Conservation (phyloP, 2,329 filamentous ascomycete genomes). For the Aspergillus chevalieri region DNA sequence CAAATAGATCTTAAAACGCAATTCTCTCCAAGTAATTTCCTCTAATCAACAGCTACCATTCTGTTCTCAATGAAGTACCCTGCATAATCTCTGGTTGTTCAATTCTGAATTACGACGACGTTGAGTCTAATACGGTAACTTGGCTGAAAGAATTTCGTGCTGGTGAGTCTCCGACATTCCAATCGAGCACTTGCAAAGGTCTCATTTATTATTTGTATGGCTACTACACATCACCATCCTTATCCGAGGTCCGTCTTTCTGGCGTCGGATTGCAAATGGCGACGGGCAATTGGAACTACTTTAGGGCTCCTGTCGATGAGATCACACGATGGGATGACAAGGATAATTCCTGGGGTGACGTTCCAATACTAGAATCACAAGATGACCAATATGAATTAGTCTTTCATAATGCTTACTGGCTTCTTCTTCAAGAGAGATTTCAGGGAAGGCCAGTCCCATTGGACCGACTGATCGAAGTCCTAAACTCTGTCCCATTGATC, state of each 20-base stretch:
- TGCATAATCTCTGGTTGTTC: too few species aligned
- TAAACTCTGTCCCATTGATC: neutral
- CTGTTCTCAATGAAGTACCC: too few species aligned
- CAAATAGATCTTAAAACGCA: too few species aligned
- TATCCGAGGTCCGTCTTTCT: neutral
- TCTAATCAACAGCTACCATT: too few species aligned
- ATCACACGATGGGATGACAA: neutral
- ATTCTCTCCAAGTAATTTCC: too few species aligned
- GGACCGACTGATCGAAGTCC: neutral
- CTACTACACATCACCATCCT: neutral
- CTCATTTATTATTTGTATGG: too few species aligned
- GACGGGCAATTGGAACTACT: neutral
- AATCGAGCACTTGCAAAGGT: neutral
- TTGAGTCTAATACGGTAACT: neutral
- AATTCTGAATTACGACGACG: too few species aligned
- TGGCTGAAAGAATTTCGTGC: neutral
- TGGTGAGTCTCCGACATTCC: neutral
- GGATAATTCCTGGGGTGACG: too few species aligned
- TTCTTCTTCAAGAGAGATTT: neutral
- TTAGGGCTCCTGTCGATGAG: neutral
- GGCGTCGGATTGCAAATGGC: neutral
- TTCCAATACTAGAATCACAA: neutral
- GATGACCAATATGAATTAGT: slow-evolving; percentile 1
- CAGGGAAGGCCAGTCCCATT: neutral
- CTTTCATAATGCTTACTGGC: slow-evolving; percentile 6